Evolutionary conservation across 179 eudicot genomes (phyloP).

Genomic region (Spinacia oleracea): DNA sequence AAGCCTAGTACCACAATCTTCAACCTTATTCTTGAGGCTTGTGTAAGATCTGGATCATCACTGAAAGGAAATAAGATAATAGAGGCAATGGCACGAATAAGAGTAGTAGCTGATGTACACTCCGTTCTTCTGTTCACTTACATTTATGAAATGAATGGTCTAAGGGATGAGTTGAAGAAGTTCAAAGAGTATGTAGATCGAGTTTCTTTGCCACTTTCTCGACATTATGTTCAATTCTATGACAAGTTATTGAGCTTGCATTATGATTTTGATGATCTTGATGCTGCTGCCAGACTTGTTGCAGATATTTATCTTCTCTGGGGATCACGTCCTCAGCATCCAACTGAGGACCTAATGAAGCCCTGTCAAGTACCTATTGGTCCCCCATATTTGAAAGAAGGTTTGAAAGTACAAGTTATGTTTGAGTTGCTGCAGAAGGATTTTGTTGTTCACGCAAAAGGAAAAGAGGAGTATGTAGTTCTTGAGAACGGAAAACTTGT

Average conservation of each 20-base stretch:
- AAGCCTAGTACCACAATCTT: conserved; percentile 64
- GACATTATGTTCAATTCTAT: conserved; percentile 61
- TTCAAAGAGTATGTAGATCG: conserved; percentile 55
- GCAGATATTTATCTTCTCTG: conserved; percentile 45
- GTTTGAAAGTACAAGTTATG: conserved; percentile 54
- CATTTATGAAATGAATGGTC: conserved; percentile 70
- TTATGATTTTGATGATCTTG: conserved; percentile 66
- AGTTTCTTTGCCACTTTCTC: conserved; percentile 47
- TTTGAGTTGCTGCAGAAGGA: conserved; percentile 61
- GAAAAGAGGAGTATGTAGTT: conserved; percentile 45
- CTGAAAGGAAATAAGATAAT: conserved; percentile 65
- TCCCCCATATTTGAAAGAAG: conserved; percentile 57
- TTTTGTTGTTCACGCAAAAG: conserved; percentile 42
- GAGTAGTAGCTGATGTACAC: conserved; percentile 67
- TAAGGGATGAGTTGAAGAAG: conserved; percentile 74
- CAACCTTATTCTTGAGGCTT: conserved; percentile 79
- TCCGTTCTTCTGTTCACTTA: conserved; percentile 54
- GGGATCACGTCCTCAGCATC: conserved; percentile 32
- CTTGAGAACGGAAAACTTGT: conserved; percentile 48
- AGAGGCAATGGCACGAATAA: conserved; percentile 67
- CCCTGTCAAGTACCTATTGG: conserved; percentile 59
- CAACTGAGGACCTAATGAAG: conserved; percentile 35
- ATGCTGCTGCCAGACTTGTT: conserved; percentile 61
- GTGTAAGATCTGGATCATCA: conserved; percentile 53
- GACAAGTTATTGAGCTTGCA: conserved; percentile 67